phyloP scores from a whole-genome alignment of 192 early-diverging fungal species.

The Ambispora gerdemannii region DNA sequence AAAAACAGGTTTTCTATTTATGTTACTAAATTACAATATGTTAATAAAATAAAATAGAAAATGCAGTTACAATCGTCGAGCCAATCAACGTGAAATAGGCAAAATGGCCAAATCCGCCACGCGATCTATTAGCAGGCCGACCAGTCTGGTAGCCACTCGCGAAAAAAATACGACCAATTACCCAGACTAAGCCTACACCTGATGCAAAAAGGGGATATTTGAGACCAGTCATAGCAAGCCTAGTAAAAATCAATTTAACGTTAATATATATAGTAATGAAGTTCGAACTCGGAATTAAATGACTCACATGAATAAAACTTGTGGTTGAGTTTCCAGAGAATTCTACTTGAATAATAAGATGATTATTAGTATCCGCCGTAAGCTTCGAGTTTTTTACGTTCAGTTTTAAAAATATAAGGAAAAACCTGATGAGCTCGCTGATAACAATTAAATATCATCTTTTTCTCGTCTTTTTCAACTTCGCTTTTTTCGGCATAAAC shows the following conservation, averaged over 20 bases:
- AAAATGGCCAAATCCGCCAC: constrained; percentile 50
- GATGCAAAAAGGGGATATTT: constrained; percentile 54
- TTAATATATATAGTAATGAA: not conserved
- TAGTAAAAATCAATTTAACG: constrained; percentile 32
- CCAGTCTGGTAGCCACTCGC: constrained; percentile 57
- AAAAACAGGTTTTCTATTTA: too few relatives aligned
- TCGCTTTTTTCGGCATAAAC: constrained; percentile 61
- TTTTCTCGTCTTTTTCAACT: constrained; percentile 59
- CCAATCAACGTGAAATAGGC: constrained; percentile 51
- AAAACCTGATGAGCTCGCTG: constrained; percentile 54
- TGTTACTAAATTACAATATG: too few relatives aligned
- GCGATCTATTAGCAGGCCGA: constrained; percentile 53
- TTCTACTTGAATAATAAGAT: constrained; percentile 42
- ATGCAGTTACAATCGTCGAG: not conserved
- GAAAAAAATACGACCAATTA: constrained; percentile 51
- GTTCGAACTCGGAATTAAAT: not conserved
- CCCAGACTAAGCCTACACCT: constrained; percentile 51
- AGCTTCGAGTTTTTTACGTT: not conserved
- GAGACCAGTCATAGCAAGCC: constrained; percentile 52
- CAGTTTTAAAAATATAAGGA: not conserved
- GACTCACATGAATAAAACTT: constrained; percentile 37
- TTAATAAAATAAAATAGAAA: constrained; percentile 11
- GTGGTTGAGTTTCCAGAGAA: constrained; percentile 60
- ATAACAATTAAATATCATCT: constrained; percentile 71
- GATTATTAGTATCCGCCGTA: not conserved